phyloP scores from a whole-genome alignment of 2,329 filamentous ascomycete genomes.

The Penicillium sp. region DNA sequence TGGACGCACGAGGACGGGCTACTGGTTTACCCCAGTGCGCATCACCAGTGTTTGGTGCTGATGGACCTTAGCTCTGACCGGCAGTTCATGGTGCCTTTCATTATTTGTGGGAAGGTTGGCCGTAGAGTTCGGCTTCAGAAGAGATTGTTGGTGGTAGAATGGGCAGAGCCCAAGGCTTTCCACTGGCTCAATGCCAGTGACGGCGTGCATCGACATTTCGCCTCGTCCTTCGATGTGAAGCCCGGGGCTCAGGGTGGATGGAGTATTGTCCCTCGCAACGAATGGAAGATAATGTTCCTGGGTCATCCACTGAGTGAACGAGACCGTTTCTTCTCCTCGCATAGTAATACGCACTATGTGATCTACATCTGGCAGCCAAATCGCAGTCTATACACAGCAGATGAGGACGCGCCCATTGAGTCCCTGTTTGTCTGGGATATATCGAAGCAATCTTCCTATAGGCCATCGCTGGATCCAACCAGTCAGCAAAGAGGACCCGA shows the following conservation, averaged over 20 bases:
- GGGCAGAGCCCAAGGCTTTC: slow-evolving; percentile 53
- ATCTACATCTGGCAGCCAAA: slow-evolving; percentile 60
- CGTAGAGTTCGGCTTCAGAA: slow-evolving; percentile 53
- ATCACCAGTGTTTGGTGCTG: slow-evolving; percentile 38
- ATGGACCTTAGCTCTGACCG: slow-evolving; percentile 49
- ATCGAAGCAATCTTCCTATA: slow-evolving; percentile 46
- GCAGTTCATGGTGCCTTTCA: slow-evolving; percentile 50
- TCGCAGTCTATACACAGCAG: slow-evolving; percentile 50
- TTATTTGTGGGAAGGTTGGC: slow-evolving; percentile 48
- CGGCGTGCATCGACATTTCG: slow-evolving; percentile 55
- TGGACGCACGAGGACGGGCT: slow-evolving; percentile 59
- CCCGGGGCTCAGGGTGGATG: slow-evolving; percentile 30
- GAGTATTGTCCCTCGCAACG: slow-evolving; percentile 50
- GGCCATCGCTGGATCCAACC: slow-evolving; percentile 49
- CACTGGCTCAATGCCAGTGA: slow-evolving; percentile 51
- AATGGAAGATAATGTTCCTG: slow-evolving; percentile 59
- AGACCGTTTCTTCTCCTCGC: slow-evolving; percentile 60
- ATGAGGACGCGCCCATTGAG: slow-evolving; percentile 56
- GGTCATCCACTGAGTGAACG: slow-evolving; percentile 53
- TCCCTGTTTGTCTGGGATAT: slow-evolving; percentile 59
- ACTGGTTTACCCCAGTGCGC: slow-evolving; percentile 49
- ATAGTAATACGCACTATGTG: slow-evolving; percentile 57
- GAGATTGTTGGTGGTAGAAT: slow-evolving; percentile 59
- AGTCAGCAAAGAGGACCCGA: slow-evolving; percentile 34
- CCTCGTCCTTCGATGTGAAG: slow-evolving; percentile 54